Evolutionary conservation across 495 filamentous ascomycete species (phyloP).

Genomic region (Xylaria acuta): DNA sequence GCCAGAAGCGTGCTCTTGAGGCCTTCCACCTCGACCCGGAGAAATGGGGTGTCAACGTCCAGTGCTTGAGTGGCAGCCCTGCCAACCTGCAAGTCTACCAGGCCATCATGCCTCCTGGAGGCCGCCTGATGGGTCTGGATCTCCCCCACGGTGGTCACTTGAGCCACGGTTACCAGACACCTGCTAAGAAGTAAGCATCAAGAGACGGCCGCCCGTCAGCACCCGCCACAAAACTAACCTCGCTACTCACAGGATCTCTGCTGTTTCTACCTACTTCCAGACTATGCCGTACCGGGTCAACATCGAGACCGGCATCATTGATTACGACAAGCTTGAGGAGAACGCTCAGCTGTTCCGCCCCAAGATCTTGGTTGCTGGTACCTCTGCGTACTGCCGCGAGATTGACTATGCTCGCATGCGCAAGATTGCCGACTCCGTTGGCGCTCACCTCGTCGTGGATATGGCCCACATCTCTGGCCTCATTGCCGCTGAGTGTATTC

Average conservation of each 20-base stretch:
- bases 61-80: constrained; percentile 88
- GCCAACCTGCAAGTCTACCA: constrained; percentile 99
- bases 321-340: constrained; percentile 92
- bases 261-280: constrained; percentile 93
- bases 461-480: constrained; percentile 99
- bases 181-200: constrained; percentile 79
- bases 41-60: constrained; percentile 99
- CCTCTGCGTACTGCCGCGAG: constrained; percentile 96
- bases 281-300: constrained; percentile 92
- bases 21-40: constrained; percentile 85
- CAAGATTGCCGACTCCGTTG: constrained; percentile 92
- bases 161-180: constrained; percentile 97
- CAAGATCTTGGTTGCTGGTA: constrained; percentile 94
- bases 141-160: constrained; percentile 97
- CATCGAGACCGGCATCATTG: constrained; percentile 92
- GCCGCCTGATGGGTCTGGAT: constrained; percentile 96
- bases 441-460: constrained; percentile 93
- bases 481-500: constrained; percentile 90
- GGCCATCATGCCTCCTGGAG: constrained; percentile 96
- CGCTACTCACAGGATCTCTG: constrained; percentile 71
- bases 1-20: constrained; percentile 92
- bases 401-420: constrained; percentile 98
- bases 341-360: constrained; percentile 94
- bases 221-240: constrained; percentile 15
- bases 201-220: constrained; percentile 13